Evolutionary conservation across 2,329 filamentous ascomycete genomes (phyloP).

Genomic region (Aspergillus flavus): DNA sequence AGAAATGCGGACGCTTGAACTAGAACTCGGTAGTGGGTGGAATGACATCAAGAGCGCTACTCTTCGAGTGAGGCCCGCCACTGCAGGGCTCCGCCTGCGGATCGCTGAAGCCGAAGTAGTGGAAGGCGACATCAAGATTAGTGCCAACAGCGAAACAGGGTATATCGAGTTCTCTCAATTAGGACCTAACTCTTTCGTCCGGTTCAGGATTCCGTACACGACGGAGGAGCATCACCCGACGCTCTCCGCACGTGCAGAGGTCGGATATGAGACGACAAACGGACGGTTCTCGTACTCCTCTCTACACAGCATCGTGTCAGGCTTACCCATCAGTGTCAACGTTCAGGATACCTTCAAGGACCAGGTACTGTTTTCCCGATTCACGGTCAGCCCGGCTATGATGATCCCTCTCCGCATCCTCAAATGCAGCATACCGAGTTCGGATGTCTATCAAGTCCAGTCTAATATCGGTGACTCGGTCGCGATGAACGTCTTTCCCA

Average conservation of each 20-base stretch:
- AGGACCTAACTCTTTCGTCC: constrained; percentile 32
- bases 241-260: constrained; percentile 74
- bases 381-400: constrained; percentile 83
- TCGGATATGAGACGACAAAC: constrained; percentile 69
- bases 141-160: constrained; percentile 48
- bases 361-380: constrained; percentile 78
- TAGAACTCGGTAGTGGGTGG: constrained; percentile 73
- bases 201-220: constrained; percentile 74
- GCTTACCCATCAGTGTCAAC: constrained; percentile 87
- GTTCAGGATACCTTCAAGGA: constrained; percentile 96
- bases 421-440: constrained; percentile 69
- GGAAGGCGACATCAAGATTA: constrained; percentile 45
- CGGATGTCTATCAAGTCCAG: constrained; percentile 62
- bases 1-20: constrained; percentile 73
- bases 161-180: constrained; percentile 47
- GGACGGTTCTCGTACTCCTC: constrained; percentile 68
- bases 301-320: constrained; percentile 66
- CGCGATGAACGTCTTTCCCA: constrained; percentile 69
- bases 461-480: constrained; percentile 49
- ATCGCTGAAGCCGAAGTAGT: constrained; percentile 53
- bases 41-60: constrained; percentile 61
- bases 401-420: constrained; percentile 73
- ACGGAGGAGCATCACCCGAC: constrained; percentile 74
- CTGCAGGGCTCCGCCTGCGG: constrained; percentile 61
- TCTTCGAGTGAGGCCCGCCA: constrained; percentile 59